Evolutionary conservation across 75 land plant species (phyloP), one percentile per base, ranked within the genome.

Genomic region (Sequoia sempervirens): DNA sequence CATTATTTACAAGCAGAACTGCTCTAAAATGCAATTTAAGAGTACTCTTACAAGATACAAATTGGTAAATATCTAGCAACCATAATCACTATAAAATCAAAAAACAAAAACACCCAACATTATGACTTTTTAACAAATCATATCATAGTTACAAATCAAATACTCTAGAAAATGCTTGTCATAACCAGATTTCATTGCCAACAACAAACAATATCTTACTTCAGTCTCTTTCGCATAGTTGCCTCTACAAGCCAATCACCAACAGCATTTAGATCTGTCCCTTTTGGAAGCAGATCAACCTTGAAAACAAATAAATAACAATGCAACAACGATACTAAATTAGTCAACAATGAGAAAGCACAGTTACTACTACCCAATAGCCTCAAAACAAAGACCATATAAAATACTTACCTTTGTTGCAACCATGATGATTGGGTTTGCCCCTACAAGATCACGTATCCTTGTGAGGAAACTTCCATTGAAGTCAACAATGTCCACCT

Each of bases 401-500:
- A 64, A 52, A 58, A 47, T 46, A 68, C 56, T 56, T 23, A 97
- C 99, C 95, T 97, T 97, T n/a, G 99, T 97, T 37, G 91, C 84
- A 61, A 97, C 98, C 86, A 97, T 82, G 82, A 97, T 94, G 15
- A 97, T 96, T 18, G 99, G 99, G 90, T 97, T 97, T n/a, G 98
- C 92, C 82, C 98, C 99, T 66, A 92, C 93, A 78, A 97, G 91
- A 86, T 97, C 99, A 82, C 99, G 97, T 54, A 97, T 85, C 75
- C 95, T 98, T 58, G 94, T 89, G 80, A 97, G 86, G 87, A 97
- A 97, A 84, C 98, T 96, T 70, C 99, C 99, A 94, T 93, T 97
- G 91, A 97, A 97, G 86, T 97, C 99, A 82, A 97, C 96, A 86
- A 97, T 94, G 87, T 97, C 99, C 61, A 97, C 98, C 99, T 97